Conservation (phyloP, 2,329 filamentous ascomycete genomes). For the Stagonosporopsis cucurbitacearum region DNA sequence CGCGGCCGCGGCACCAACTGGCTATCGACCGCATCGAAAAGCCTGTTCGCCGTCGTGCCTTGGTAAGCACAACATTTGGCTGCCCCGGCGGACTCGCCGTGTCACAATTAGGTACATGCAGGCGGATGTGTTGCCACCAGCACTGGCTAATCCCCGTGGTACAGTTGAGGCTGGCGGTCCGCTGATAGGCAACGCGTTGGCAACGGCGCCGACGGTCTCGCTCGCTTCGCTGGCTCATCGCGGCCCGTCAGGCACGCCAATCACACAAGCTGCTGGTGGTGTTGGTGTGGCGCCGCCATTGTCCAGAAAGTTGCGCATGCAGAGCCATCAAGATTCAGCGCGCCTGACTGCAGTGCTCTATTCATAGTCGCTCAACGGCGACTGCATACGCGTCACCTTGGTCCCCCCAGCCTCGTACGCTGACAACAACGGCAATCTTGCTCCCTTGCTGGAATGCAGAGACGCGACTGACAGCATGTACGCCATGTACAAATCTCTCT, state of each 20-base stretch:
- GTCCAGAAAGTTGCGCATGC: slow-evolving; percentile 8
- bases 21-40: slow-evolving; percentile 7
- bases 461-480: not conserved
- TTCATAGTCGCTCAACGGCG: slow-evolving; percentile 7
- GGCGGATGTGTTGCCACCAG: not conserved
- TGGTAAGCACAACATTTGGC: not conserved
- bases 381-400: slow-evolving; percentile 7
- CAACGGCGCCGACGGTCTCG: not conserved
- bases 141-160: slow-evolving; percentile 2
- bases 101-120: slow-evolving; percentile 12
- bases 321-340: not conserved
- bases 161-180: slow-evolving; percentile 4
- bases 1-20: not conserved
- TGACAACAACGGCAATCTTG: not conserved
- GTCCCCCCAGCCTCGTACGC: slow-evolving; percentile 2
- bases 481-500: not conserved
- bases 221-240: slow-evolving; percentile 1
- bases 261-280: not conserved
- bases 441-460: slow-evolving; percentile 11
- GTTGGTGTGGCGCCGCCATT: slow-evolving; percentile 8
- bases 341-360: slow-evolving; percentile 2
- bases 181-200: not conserved
- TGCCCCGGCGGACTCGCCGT: slow-evolving; percentile 2
- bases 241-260: slow-evolving; percentile 10
- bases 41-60: slow-evolving; percentile 4